Percentiles rank a stretch among this genome's conserved stretches.
These are phyloP conservation scores for Afroboletus lepidellus DNA, from an alignment of 1,284 basidiomycete genomes.

Conservation along the genomic window DNA sequence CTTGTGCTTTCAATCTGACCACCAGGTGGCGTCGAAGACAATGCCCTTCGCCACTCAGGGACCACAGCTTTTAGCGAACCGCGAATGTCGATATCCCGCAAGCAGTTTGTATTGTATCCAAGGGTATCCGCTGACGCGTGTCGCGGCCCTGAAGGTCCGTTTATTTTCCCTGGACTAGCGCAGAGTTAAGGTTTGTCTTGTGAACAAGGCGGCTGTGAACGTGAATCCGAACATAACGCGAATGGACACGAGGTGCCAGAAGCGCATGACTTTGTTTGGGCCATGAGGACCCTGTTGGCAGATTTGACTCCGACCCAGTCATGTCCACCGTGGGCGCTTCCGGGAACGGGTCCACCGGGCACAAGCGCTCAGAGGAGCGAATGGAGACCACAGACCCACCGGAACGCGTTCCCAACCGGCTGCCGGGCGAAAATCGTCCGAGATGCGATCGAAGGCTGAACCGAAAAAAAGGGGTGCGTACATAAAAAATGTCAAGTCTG, in stretches of 20 bases:
- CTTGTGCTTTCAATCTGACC: too few species aligned
- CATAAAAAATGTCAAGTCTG: not conserved
- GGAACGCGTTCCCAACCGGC: not conserved
- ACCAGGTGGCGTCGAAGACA: constrained; percentile 18
- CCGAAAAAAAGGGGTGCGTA: not conserved
- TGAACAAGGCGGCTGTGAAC: constrained; percentile 7
- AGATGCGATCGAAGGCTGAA: constrained; percentile 1
- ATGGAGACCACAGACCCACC: not conserved
- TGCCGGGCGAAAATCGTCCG: constrained; percentile 7
- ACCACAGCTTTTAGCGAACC: constrained; percentile 18
- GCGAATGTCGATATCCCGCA: constrained; percentile 14
- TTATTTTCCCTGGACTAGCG: constrained; percentile 16
- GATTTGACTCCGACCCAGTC: not conserved
- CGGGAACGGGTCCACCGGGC: not conserved
- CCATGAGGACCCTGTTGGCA: constrained; percentile 4
- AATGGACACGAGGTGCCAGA: constrained; percentile 32
- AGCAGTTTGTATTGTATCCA: constrained; percentile 8
- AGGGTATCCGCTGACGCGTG: constrained; percentile 17
- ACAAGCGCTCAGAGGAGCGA: not conserved
- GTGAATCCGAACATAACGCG: constrained; percentile 7
- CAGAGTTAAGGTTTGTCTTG: constrained; percentile 22
- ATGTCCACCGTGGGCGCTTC: constrained; percentile 1
- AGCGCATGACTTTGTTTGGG: constrained; percentile 27
- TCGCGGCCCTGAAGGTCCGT: constrained; percentile 18
- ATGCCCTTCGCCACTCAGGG: constrained; percentile 27